Evolutionary conservation across 441 rosid species (phyloP), one percentile per base, ranked within the genome.

Genomic region (Raphanus hybrid): DNA sequence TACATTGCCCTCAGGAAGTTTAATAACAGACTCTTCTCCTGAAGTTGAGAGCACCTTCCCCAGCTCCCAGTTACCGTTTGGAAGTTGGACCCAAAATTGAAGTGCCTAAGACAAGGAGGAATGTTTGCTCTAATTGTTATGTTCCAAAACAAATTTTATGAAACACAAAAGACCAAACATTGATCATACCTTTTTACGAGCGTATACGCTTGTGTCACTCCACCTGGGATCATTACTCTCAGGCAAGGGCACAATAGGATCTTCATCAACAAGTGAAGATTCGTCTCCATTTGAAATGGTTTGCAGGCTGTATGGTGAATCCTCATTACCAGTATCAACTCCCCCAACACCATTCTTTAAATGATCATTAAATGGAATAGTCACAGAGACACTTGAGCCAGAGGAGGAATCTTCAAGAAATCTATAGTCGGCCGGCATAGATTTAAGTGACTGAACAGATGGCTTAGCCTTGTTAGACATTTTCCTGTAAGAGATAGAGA

Each of bases 1-100:
- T 86, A 90, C 98, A 74, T 92, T 87, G 23, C 88, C 98, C 82
- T 84, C 92, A 23, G 90, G 80, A 12, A 90, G 77, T 63, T 91
- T 86, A 87, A 94, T 78, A 75, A 86, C 70, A 27, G 96, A 85
- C 60, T 92, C 94, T 1, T 80, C 74, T 76, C 89, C 96, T 55
- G 91, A 85, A 71, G 88, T 83, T 76, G 92, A 84, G 75, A 92
- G 63, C 54, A 88, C 77, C 82, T 86, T 89, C 73, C 83, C 96
- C 68, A 92, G 86, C 78, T 85, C 92, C 98, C 98, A 94, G 72
- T 88, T 84, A 54, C 98, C 92, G 76, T 84, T 86, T 61, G 93
- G 84, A 78, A 85, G 90, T 87, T 86, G 93, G 82, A 85, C 78
- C 97, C 97, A 94, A 63, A 89, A 86, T 20, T 90, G 96, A 58